Percentiles rank a stretch among this genome's conserved stretches.
Conservation (phyloP, 805 yeast species). For the Cyberlindnera mississippiensis region DNA sequence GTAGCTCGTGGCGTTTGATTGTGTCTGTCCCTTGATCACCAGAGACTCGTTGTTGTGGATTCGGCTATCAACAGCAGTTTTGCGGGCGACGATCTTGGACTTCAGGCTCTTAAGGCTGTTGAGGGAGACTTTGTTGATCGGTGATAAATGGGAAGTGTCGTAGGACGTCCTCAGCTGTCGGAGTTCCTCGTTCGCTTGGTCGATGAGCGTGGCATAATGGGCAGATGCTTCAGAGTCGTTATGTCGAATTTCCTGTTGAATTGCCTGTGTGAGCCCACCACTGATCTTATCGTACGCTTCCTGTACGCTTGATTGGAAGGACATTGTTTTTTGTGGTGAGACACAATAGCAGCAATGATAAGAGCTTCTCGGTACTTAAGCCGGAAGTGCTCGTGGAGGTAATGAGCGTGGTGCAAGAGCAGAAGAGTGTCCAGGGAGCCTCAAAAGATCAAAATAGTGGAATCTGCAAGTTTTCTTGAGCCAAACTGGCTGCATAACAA, state of each 20-base stretch:
- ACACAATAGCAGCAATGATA: background rate
- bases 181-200: slow-evolving; percentile 10
- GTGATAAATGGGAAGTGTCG: slow-evolving; percentile 5
- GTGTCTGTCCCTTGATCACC: slow-evolving; percentile 13
- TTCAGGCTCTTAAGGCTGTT: slow-evolving; percentile 19
- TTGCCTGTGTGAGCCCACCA: slow-evolving; percentile 7
- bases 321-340: background rate
- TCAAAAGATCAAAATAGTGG: too few species aligned
- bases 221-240: slow-evolving; percentile 16
- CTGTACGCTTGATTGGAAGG: slow-evolving; percentile 6
- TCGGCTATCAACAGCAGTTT: slow-evolving; percentile 12
- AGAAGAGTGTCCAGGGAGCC: too few species aligned
- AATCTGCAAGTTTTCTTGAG: too few species aligned
- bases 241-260: slow-evolving; percentile 24
- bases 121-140: slow-evolving; percentile 16
- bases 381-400: too few species aligned
- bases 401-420: too few species aligned
- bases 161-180: slow-evolving; percentile 1
- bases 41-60: slow-evolving; percentile 11
- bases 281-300: slow-evolving; percentile 6
- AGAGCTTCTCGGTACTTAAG: too few species aligned
- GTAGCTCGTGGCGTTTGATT: slow-evolving; percentile 21
- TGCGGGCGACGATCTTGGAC: slow-evolving; percentile 17
- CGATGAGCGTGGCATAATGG: slow-evolving; percentile 16
- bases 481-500: background rate